phyloP scores from a whole-genome alignment of 371 early-diverging fungal genomes.

The Smittium culicis region DNA sequence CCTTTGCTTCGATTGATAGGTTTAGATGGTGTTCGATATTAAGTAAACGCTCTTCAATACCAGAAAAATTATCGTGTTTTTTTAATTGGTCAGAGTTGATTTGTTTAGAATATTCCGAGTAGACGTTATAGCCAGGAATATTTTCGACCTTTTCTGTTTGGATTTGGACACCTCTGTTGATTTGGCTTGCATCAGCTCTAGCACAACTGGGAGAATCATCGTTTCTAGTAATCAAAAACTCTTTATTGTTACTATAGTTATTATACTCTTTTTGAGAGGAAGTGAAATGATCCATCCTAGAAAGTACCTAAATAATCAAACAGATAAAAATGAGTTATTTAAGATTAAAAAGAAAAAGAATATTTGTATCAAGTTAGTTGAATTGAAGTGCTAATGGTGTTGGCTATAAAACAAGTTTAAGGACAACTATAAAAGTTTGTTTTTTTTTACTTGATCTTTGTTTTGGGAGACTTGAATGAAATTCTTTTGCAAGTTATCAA shows the following conservation, averaged over 20 bases:
- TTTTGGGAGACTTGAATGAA: not conserved
- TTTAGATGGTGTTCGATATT: constrained; percentile 26
- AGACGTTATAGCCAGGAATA: constrained; percentile 3
- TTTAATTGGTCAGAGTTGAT: constrained; percentile 10
- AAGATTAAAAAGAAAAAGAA: no score
- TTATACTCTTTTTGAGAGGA: constrained; percentile 19
- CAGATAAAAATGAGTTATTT: no score
- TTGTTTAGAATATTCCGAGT: constrained; percentile 5
- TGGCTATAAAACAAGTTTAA: no score
- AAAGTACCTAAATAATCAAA: no score
- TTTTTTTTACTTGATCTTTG: not conserved
- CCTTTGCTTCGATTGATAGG: constrained; percentile 14
- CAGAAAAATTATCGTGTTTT: constrained; percentile 9
- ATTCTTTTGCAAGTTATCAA: not conserved
- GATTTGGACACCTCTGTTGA: constrained; percentile 22
- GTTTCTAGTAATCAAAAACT: constrained; percentile 16
- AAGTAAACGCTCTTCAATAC: constrained; percentile 25
- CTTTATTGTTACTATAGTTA: constrained; percentile 24
- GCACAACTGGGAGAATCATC: constrained; percentile 20
- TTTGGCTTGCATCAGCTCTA: constrained; percentile 22
- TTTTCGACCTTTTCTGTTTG: constrained; percentile 14
- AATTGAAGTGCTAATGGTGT: no score
- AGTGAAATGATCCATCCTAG: constrained; percentile 24
- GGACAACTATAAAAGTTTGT: no score
- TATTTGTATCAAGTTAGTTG: no score